phyloP scores from a whole-genome alignment of 2,329 filamentous ascomycete genomes.

The Balansia obtecta region DNA sequence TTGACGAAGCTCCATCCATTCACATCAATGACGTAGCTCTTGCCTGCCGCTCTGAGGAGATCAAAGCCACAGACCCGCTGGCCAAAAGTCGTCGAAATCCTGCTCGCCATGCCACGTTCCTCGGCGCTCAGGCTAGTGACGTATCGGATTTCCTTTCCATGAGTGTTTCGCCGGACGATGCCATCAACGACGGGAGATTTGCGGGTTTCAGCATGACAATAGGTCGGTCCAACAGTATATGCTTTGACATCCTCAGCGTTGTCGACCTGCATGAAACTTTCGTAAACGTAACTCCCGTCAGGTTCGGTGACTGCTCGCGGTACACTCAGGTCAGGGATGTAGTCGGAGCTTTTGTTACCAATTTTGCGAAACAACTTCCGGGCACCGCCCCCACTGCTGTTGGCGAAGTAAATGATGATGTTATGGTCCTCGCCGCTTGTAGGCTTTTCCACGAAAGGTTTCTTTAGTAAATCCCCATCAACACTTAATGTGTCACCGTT shows the following conservation, averaged over 20 bases:
- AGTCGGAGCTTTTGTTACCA: conserved; percentile 98
- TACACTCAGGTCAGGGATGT: conserved; percentile 60
- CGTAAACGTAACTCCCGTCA: conserved; percentile 82
- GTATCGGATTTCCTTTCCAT: conserved; percentile 94
- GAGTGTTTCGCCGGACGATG: conserved; percentile 86
- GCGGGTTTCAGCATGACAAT: conserved; percentile 92
- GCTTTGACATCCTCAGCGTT: conserved; percentile 98
- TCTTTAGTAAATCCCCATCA: conserved; percentile 68
- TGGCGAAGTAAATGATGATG: conserved; percentile 94
- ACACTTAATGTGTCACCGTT: conserved; percentile 80
- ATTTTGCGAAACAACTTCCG: conserved; percentile 91
- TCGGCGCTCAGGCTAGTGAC: conserved; percentile 73
- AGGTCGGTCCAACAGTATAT: conserved; percentile 86
- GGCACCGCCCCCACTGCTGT: conserved; percentile 74
- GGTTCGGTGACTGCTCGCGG: conserved; percentile 75
- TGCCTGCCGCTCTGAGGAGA: conserved; percentile 72
- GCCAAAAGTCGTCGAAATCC: conserved; percentile 83
- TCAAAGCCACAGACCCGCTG: conserved; percentile 96
- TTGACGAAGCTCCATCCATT: conserved; percentile 99
- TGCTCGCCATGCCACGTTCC: conserved; percentile 76
- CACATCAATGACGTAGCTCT: conserved; percentile 96
- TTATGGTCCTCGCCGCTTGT: conserved; percentile 98
- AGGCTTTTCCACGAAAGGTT: conserved; percentile 97
- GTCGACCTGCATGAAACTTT: conserved; percentile 92
- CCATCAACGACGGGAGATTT: conserved; percentile 97